Evolutionary conservation across 2,329 filamentous ascomycete species (phyloP), one percentile per base, ranked within the genome.

Genomic region (Hypoxylon sp.): DNA sequence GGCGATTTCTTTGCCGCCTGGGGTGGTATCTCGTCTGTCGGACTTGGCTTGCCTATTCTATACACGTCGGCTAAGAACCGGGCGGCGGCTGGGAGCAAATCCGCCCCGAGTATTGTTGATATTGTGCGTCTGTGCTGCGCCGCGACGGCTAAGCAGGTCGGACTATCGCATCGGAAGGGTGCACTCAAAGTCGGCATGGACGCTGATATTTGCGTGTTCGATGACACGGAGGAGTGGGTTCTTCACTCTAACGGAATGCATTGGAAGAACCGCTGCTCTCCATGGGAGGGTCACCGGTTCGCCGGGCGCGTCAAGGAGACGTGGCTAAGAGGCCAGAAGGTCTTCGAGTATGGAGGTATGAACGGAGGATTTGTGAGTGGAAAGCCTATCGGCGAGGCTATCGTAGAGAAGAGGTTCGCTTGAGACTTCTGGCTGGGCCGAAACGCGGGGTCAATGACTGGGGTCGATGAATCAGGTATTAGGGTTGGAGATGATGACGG

Each of bases 1-100:
- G 96, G 96, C 38, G 93, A 98, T 81, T 98, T 99, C 85, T 96
- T 98, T 81, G 89, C 91, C 3, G 94, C 94, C 0, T 99, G 96
- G 96, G 96, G 96, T 59, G 96, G 96, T 13, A 97, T 99, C 75
- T 95, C 93, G 3, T 96, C 92, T 3, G 95, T 99, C 17, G 96
- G 96, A 0, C 87, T 99, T 0, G 96, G 96, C 0, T 86, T 99
- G 3, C 93, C 93, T 3, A 97, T 99, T 71, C 86, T 99, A 5
- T 91, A 94, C 89, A 94, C 93, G 0, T 90, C 93, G 48, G 86
- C 92, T 32, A 83, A 86, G 76, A 85, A 88, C 69, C 86, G 92
- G 43, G 82, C 87, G 46, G 80, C 85, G 32, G 78, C 83, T 7
- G 78, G 79, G 70, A 77, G 49, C 64, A 80, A 81, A 72, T 80